A percentile compares a stretch with the other conserved stretches of the same genome.
Conservation (phyloP, 495 filamentous ascomycete species). For the Podospora tetraspora region DNA sequence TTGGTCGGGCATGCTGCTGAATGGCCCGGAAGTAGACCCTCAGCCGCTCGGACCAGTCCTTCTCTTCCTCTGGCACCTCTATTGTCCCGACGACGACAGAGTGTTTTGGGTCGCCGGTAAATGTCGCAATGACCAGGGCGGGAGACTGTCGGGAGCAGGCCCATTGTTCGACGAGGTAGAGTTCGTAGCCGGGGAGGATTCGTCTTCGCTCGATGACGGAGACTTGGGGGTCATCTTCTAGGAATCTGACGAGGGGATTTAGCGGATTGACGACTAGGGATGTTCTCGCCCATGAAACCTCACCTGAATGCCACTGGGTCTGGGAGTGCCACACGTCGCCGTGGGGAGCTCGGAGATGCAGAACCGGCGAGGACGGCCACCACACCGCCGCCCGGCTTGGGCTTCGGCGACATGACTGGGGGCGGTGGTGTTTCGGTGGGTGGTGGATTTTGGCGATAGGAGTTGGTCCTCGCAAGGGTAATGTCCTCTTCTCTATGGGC, state of each 20-base stretch:
- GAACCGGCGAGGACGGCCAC: conserved; percentile 8
- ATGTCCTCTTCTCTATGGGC: conserved; percentile 32
- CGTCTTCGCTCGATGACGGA: conserved; percentile 65
- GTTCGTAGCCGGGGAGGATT: conserved; percentile 75
- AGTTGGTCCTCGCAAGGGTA: conserved; percentile 24
- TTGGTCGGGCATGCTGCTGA: conserved; percentile 72
- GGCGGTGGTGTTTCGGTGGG: conserved; percentile 10
- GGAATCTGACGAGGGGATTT: conserved; percentile 51
- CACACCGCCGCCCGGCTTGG: conserved; percentile 12
- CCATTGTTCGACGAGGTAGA: conserved; percentile 98
- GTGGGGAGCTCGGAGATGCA: conserved; percentile 21
- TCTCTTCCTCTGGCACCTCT: conserved; percentile 75
- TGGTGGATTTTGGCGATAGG: conserved; percentile 19
- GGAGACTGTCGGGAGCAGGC: conserved; percentile 85
- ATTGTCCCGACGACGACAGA: conserved; percentile 73
- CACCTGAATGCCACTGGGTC: conserved; percentile 67
- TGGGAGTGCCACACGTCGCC: conserved; percentile 58
- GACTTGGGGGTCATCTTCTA: conserved; percentile 80
- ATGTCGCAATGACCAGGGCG: conserved; percentile 87
- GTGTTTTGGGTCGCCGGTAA: conserved; percentile 81
- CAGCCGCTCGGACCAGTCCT: conserved; percentile 70
- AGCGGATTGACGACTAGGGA: neutral
- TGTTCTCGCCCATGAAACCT: neutral
- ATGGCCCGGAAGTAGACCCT: conserved; percentile 82
- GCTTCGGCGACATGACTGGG: conserved; percentile 5